Conservation (phyloP, 169 alveolate genomes). For the Condylostoma magnum region DNA sequence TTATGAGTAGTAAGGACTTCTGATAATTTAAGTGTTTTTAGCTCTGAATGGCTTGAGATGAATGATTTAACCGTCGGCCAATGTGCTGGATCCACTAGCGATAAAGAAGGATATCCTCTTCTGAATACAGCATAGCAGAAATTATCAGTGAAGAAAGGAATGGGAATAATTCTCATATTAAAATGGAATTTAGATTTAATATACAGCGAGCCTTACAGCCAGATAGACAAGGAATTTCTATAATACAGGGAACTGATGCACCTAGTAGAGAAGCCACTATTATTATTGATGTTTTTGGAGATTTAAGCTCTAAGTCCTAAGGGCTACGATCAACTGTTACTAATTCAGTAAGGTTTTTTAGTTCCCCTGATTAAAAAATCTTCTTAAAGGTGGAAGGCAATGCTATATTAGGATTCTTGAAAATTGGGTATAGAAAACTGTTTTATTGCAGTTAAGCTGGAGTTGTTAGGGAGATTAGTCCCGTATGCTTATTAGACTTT, state of each 20-base stretch:
- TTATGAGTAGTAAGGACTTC: background rate
- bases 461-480: conserved; percentile 66
- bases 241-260: background rate
- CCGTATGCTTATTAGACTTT: conserved; percentile 80
- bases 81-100: background rate
- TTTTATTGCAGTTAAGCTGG: conserved; percentile 71
- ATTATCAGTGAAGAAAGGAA: background rate
- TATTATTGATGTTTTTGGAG: too few relatives aligned
- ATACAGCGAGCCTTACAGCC: background rate
- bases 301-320: too few relatives aligned
- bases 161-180: background rate
- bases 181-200: conserved; percentile 12
- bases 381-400: conserved; percentile 60
- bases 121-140: background rate
- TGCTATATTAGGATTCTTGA: conserved; percentile 60
- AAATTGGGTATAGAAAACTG: conserved; percentile 69
- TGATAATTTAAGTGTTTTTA: background rate
- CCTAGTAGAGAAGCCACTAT: too few relatives aligned
- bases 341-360: too few relatives aligned
- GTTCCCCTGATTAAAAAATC: conserved; percentile 42
- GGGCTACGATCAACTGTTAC: too few relatives aligned
- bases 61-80: background rate
- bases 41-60: background rate
- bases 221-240: background rate
- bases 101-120: background rate